phyloP scores from a whole-genome alignment of 1,284 basidiomycete genomes.

The Vanrija sp. region DNA sequence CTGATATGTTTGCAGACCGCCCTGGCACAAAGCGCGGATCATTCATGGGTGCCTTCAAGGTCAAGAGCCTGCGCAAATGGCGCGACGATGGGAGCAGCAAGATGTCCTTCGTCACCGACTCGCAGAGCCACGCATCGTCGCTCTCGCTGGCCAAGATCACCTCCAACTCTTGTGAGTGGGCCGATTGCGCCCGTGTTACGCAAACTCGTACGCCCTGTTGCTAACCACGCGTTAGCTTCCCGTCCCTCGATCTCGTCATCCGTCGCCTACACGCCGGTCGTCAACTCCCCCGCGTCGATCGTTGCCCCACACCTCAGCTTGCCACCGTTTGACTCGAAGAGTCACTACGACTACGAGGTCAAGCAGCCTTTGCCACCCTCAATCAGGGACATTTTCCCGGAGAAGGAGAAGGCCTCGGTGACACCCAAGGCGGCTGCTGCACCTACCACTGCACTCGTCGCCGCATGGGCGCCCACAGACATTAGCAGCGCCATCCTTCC shows the following conservation, averaged over 20 bases:
- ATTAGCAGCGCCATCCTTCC: slow-evolving; percentile 26
- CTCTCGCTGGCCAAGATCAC: slow-evolving; percentile 9
- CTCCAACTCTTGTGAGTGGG: slow-evolving; percentile 11
- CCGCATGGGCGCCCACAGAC: slow-evolving; percentile 6
- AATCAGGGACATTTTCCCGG: not conserved
- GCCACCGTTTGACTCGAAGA: not conserved
- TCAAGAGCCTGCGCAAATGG: slow-evolving; percentile 18
- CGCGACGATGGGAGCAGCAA: slow-evolving; percentile 15
- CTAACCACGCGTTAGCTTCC: slow-evolving; percentile 1
- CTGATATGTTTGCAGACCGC: slow-evolving; percentile 12
- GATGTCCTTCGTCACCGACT: slow-evolving; percentile 4
- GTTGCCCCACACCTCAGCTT: slow-evolving; percentile 1
- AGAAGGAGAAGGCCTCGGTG: not conserved
- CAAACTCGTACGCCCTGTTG: not conserved
- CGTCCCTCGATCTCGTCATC: slow-evolving; percentile 6
- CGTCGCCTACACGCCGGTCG: slow-evolving; percentile 1
- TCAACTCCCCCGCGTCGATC: not conserved
- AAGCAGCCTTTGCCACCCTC: not conserved
- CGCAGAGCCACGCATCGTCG: not conserved
- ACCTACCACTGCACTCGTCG: not conserved
- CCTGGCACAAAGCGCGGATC: slow-evolving; percentile 22
- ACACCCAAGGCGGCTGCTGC: not conserved
- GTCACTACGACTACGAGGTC: not conserved
- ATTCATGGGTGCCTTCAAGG: slow-evolving; percentile 26
- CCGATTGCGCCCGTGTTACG: not conserved